These are phyloP conservation scores for Artemisia argyi DNA, from an alignment of 129 eudicot genomes.

Conservation along the genomic window DNA sequence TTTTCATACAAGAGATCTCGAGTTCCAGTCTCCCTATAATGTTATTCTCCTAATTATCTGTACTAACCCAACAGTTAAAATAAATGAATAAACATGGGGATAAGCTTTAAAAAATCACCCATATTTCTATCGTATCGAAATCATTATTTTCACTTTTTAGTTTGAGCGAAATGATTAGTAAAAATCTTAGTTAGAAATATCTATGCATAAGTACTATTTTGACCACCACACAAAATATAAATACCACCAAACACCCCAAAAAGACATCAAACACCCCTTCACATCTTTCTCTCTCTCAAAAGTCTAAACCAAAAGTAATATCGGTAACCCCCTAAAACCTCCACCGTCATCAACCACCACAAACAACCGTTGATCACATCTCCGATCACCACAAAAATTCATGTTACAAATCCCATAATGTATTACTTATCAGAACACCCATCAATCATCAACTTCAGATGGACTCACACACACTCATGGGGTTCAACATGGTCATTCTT, in stretches of 20 bases:
- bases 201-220: no score
- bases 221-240: neutral
- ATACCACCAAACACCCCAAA: neutral
- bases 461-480: constrained; percentile 40
- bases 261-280: neutral
- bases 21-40: no score
- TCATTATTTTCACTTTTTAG: no score
- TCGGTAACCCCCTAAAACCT: constrained; percentile 3
- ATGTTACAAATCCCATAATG: constrained; percentile 11
- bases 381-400: neutral
- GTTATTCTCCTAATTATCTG: no score
- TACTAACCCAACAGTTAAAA: no score
- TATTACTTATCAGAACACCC: constrained; percentile 41
- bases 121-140: no score
- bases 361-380: constrained; percentile 3
- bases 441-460: constrained; percentile 32
- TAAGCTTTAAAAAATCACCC: no score
- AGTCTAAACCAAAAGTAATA: no score
- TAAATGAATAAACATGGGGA: no score
- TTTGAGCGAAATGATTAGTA: no score
- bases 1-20: no score
- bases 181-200: no score
- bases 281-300: neutral
- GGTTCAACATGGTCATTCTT: constrained; percentile 42
- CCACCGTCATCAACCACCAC: constrained; percentile 24